A percentile compares a stretch with the other conserved stretches of the same genome.
Evolutionary conservation across 768 basidiomycete species (phyloP).

Genomic region (Boletus sensibilis): DNA sequence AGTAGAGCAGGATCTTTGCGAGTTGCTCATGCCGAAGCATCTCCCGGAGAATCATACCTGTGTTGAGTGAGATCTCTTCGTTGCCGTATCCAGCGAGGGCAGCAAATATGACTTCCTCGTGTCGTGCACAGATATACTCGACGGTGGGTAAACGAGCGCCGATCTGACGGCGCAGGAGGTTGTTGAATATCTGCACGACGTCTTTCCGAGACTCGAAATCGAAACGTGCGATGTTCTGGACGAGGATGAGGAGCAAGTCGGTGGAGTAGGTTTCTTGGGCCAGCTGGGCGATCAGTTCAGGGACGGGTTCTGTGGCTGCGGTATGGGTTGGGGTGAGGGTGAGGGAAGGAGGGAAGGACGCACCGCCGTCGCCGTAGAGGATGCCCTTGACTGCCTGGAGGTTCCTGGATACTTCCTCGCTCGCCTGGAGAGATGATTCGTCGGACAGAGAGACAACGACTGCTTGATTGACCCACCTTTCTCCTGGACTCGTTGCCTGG

Average conservation of each 20-base stretch:
- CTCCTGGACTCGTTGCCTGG: constrained; percentile 74
- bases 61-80: constrained; percentile 94
- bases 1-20: constrained; percentile 85
- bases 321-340: constrained; percentile 3
- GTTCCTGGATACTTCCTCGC: constrained; percentile 87
- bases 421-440: constrained; percentile 51
- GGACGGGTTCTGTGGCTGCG: constrained; percentile 61
- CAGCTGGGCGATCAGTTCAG: constrained; percentile 90
- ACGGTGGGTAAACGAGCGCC: constrained; percentile 95
- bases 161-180: constrained; percentile 86
- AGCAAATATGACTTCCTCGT: constrained; percentile 75
- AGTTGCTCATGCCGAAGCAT: constrained; percentile 93
- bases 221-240: constrained; percentile 79
- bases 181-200: constrained; percentile 85
- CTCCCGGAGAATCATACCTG: constrained; percentile 96
- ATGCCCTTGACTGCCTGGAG: constrained; percentile 87
- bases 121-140: constrained; percentile 82
- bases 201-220: constrained; percentile 94
- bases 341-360: constrained; percentile 22
- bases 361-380: constrained; percentile 86
- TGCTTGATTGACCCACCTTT: constrained; percentile 56
- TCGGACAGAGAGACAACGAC: background rate
- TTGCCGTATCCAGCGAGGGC: constrained; percentile 91
- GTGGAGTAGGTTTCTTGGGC: constrained; percentile 95
- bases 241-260: constrained; percentile 78